Evolutionary conservation across 2,329 filamentous ascomycete species (phyloP).

Genomic region (Colletotrichum filicis): DNA sequence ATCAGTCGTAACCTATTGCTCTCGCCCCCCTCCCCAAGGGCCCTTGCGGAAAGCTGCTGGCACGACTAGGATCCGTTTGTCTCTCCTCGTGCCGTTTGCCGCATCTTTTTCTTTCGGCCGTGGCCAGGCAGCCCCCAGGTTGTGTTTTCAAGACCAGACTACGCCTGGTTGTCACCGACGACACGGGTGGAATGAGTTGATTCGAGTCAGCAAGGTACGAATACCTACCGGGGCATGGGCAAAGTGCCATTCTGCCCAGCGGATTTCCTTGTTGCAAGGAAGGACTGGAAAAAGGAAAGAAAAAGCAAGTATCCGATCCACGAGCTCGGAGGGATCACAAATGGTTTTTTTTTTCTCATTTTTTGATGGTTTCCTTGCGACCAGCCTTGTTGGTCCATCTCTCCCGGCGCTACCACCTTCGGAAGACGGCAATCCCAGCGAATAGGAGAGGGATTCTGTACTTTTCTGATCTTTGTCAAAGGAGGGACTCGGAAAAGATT

Average conservation of each 20-base stretch:
- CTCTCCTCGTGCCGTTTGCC: neutral
- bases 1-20: neutral
- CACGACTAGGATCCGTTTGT: neutral
- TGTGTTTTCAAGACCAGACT: neutral
- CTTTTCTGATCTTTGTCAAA: neutral
- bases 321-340: conserved; percentile 1
- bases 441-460: neutral
- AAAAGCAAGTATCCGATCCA: conserved; percentile 25
- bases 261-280: neutral
- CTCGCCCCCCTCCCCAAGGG: neutral
- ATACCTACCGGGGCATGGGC: neutral
- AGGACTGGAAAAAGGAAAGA: neutral
- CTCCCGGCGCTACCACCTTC: neutral
- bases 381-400: neutral
- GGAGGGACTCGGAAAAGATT: neutral
- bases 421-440: conserved; percentile 4
- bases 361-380: neutral
- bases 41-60: too few relatives aligned
- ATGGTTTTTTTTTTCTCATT: neutral
- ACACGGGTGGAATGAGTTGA: conserved; percentile 19
- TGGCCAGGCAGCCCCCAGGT: neutral
- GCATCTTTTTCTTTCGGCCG: neutral
- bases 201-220: conserved; percentile 6
- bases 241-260: conserved; percentile 6
- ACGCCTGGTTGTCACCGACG: conserved; percentile 7